Conservation (phyloP, 306 rosid genomes). For the Vicia villosa region DNA sequence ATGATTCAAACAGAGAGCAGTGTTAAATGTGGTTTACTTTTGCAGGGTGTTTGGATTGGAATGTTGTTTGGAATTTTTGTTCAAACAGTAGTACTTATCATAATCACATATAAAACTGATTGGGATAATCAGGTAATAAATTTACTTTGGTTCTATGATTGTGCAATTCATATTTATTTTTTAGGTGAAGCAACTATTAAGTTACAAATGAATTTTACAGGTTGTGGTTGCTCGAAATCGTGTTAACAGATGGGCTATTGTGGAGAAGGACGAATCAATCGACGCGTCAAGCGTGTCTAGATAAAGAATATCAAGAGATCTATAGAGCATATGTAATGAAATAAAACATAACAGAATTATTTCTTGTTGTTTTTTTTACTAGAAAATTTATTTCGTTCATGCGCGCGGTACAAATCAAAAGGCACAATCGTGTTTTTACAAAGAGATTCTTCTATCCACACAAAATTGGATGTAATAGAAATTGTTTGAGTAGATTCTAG, state of each 20-base stretch:
- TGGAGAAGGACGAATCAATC: conserved; percentile 30
- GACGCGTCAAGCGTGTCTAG: background rate
- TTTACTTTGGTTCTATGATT: background rate
- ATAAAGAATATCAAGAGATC: background rate
- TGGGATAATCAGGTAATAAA: conserved; percentile 66
- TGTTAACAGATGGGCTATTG: conserved; percentile 43
- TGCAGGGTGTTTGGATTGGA: conserved; percentile 71
- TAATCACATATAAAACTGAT: conserved; percentile 55
- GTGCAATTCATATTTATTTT: background rate
- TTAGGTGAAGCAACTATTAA: background rate
- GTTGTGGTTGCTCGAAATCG: conserved; percentile 48
- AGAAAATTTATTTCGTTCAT: too few species aligned
- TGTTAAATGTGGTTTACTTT: background rate
- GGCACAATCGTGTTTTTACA: too few species aligned
- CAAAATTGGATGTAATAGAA: too few species aligned
- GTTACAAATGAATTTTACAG: conserved; percentile 27
- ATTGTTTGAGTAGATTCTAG: too few species aligned
- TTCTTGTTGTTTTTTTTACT: too few species aligned
- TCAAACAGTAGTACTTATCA: conserved; percentile 49
- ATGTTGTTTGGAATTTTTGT: conserved; percentile 65
- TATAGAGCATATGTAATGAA: too few species aligned
- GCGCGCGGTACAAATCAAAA: too few species aligned
- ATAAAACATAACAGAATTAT: too few species aligned
- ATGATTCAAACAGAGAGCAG: background rate
- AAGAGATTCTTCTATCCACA: too few species aligned